Conservation (phyloP, 768 basidiomycete genomes). For the Tubosaeta brunneosetosa region DNA sequence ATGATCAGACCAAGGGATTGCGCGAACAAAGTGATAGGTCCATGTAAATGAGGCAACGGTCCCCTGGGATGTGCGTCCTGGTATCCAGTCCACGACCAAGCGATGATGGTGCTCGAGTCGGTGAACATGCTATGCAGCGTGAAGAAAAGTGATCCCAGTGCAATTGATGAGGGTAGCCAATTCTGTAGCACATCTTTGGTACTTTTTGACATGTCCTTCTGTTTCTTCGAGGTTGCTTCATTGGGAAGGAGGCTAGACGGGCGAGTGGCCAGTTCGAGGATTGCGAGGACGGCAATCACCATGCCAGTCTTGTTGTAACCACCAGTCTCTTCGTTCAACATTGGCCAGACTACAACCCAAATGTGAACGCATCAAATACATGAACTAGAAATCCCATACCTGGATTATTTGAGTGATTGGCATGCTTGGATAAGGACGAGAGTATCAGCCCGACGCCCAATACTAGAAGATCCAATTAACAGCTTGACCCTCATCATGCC, state of each 20-base stretch:
- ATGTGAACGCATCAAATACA: background rate
- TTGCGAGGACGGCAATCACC: conserved; percentile 49
- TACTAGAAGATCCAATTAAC: conserved; percentile 37
- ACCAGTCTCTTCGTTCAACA: conserved; percentile 59
- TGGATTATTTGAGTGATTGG: conserved; percentile 79
- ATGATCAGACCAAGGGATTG: conserved; percentile 55
- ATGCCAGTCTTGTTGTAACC: conserved; percentile 70
- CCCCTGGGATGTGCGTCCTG: conserved; percentile 55
- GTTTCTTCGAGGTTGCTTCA: background rate
- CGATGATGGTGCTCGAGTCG: conserved; percentile 73
- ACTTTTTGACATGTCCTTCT: background rate
- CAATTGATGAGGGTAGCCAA: conserved; percentile 44
- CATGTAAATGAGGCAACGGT: conserved; percentile 68
- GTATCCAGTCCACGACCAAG: conserved; percentile 92
- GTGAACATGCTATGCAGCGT: conserved; percentile 66
- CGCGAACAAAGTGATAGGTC: conserved; percentile 60
- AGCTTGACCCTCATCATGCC: background rate
- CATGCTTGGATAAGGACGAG: conserved; percentile 67
- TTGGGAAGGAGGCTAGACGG: conserved; percentile 17
- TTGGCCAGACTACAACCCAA: conserved; percentile 62
- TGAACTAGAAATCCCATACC: conserved; percentile 31
- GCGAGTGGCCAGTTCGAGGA: conserved; percentile 52
- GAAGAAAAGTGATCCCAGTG: conserved; percentile 67
- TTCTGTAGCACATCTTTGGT: conserved; percentile 11
- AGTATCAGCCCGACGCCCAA: conserved; percentile 62